Conservation (phyloP, 2,329 filamentous ascomycete species). For the Pseudocercospora cruenta region DNA sequence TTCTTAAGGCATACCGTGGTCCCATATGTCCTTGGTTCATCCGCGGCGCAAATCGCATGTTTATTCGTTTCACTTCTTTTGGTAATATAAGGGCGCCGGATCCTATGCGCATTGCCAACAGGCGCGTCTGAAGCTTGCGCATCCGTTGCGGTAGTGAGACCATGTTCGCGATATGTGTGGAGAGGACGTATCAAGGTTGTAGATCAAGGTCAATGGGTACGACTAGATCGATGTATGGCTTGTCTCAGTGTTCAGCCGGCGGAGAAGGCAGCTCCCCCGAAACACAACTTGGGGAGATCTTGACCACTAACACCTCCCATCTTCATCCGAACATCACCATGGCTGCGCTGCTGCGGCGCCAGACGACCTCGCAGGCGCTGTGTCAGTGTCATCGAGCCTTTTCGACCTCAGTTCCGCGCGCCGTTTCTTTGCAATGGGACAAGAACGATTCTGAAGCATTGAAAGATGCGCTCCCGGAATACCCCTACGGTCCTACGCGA, state of each 20-base stretch:
- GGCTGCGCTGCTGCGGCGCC: constrained; percentile 33
- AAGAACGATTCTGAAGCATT: constrained; percentile 38
- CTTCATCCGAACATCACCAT: constrained; percentile 17
- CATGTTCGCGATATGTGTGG: constrained; percentile 43
- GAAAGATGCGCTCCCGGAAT: constrained; percentile 50
- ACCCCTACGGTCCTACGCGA: constrained; percentile 71
- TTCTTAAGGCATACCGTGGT: constrained; percentile 59
- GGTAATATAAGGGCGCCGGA: constrained; percentile 83
- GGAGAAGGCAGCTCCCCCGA: constrained; percentile 6
- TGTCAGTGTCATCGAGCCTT: constrained; percentile 34
- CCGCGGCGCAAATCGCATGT: constrained; percentile 69
- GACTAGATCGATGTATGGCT: constrained; percentile 5
- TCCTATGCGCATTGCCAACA: constrained; percentile 76
- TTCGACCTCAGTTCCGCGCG: constrained; percentile 34
- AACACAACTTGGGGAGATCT: background rate
- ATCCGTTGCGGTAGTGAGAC: constrained; percentile 68
- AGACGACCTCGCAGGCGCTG: constrained; percentile 13
- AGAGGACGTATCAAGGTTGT: background rate
- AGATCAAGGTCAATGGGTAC: background rate
- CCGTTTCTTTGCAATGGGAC: constrained; percentile 36
- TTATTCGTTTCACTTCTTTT: constrained; percentile 72
- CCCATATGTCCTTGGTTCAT: constrained; percentile 71
- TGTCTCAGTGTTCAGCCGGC: constrained; percentile 12
- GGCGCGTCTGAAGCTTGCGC: constrained; percentile 72
- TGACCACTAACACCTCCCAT: background rate